Conservation (phyloP, 2,329 filamentous ascomycete genomes). For the Geosmithia flava region DNA sequence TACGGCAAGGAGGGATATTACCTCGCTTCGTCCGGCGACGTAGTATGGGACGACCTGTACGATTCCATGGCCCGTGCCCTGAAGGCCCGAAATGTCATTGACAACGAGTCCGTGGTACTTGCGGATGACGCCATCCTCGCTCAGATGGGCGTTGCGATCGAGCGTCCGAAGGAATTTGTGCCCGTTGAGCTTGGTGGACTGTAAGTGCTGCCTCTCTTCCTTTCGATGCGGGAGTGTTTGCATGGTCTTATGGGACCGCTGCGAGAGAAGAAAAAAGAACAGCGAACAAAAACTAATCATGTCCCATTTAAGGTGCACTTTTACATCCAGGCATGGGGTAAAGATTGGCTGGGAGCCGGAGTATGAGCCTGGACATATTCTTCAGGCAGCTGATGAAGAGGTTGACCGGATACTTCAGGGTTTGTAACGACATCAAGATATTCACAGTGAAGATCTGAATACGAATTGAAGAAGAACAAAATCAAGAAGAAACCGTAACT, state of each 20-base stretch:
- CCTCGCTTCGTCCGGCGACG: constrained; percentile 32
- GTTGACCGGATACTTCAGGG: constrained; percentile 30
- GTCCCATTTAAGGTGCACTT: constrained; percentile 6
- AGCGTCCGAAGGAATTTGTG: constrained; percentile 18
- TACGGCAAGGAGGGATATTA: constrained; percentile 34
- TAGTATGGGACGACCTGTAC: constrained; percentile 40
- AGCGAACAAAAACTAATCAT: too few relatives aligned
- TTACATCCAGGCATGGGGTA: constrained; percentile 25
- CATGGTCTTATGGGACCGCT: not conserved
- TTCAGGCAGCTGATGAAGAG: constrained; percentile 30
- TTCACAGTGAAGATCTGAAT: too few relatives aligned
- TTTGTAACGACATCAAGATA: too few relatives aligned
- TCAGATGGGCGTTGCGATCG: constrained; percentile 19
- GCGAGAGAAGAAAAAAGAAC: too few relatives aligned
- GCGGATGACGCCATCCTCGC: constrained; percentile 22
- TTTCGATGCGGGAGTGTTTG: not conserved
- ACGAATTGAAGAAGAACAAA: too few relatives aligned
- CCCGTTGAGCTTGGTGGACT: constrained; percentile 26
- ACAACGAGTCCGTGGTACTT: constrained; percentile 17
- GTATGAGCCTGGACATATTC: constrained; percentile 28
- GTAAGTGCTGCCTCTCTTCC: constrained; percentile 14
- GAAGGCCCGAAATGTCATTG: constrained; percentile 22
- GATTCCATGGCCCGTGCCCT: constrained; percentile 27
- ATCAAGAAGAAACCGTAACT: too few relatives aligned
- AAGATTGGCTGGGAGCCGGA: constrained; percentile 32